Base-by-base conservation (phyloP, 805 yeast genomes). In the Saturnispora dispora region DNA sequence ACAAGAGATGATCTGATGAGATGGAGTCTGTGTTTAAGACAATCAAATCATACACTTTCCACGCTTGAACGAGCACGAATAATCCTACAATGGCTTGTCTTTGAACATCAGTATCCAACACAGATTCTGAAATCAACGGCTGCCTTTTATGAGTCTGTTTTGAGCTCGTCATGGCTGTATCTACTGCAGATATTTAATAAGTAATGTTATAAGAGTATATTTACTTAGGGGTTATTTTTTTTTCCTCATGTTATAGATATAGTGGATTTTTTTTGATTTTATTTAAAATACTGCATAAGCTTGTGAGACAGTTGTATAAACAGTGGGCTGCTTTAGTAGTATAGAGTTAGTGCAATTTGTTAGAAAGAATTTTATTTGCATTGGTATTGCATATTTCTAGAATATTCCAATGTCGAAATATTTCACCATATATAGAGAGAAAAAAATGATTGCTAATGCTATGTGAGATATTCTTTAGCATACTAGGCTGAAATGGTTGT, bases 41-140 rank as follows among this genome's bases (percentile, higher is more conserved):
- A 33, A 82, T 67, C 41, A 86, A 66, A 62, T 88, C 95, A 58
- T 85, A 86, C 1, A 87, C 52, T 63, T 93, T 91, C 78, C 85
- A 85, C n/a, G 87, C 78, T 65, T 90, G 97, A n/a, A 91, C 73
- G 33, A 85, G 71, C 2, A 77, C 70, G 62, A 88, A 87, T 10
- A 86, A 54, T 1, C 87, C 77, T n/a, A 82, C 64, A 3, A 81
- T 74, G 51, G 87, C 75, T 35, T 81, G 65, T 54, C 96, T 71
- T 65, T 91, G 99, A 13, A 86, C 79, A 2, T 87, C 87, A 5
- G 78, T 77, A 56, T 88, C 96, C 25, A 90, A 62, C 2, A 82
- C 70, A 6, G 74, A 68, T 15, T 79, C 73, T 0, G 96, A 87
- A 41, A 91, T 80, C 41, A 85, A 67, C 3, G 82, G 63, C 9